Base-by-base conservation (phyloP, 257 asterid genomes). In the Cinchona pubescens region DNA sequence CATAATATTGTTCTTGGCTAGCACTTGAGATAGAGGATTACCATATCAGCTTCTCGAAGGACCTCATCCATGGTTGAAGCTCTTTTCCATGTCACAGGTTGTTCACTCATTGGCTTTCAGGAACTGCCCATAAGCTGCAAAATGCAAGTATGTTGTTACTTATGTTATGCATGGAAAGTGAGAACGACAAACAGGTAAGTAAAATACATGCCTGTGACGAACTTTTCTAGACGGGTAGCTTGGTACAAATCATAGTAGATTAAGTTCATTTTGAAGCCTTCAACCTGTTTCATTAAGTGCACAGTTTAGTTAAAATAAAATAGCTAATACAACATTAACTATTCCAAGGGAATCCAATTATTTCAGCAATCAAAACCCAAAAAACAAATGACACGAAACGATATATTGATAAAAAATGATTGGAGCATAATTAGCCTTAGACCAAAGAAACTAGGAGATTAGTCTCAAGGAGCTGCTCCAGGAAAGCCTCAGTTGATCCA, bases 241-340 rank as follows among this genome's bases (percentile, higher is more conserved):
- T 94, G 98, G 88, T 94, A 94, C 79, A 94, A 91, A 81, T 94
- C 98, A n/a, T 49, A 94, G 90, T 94, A 94, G 71, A 94, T 92
- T 73, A 94, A 86, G 89, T 94, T 94, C 97, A 94, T 94, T 79
- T 94, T 94, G 94, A 94, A 94, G 76, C 98, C 98, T 90, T 92
- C 98, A 79, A 94, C 90, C 98, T 94, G 83, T 75, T 76, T 35
- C 61, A 82, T 18, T 61, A 30, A 61, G 55, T 67, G 42, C 71
- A 32, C 71, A 74, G 48, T 32, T 73, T 61, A 30, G 48, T 63
- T 48, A 51, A 63, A 49, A 70, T 67, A 82, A 72, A 43, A 42
- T 49, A 58, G 67, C 62, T 53, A 60, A 35, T 16, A n/a, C 2
- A 51, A 32, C 2, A 42, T n/a, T 25, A 10, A 29, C 12, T 49